These are phyloP conservation scores for Puccinia hordei DNA, from an alignment of 1,284 basidiomycete species.

Conservation along the genomic window DNA sequence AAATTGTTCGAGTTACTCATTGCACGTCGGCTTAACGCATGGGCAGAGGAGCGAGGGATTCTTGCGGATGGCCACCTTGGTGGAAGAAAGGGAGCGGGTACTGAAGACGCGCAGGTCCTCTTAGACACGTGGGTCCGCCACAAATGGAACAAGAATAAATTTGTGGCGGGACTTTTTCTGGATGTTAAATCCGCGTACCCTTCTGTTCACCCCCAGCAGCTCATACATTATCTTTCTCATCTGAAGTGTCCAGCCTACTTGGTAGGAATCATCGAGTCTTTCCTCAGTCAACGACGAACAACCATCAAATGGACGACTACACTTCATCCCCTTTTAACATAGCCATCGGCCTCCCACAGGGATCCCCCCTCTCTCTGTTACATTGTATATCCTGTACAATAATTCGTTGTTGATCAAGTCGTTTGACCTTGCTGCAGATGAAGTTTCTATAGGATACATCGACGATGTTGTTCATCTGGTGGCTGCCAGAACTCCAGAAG, in stretches of 20 bases:
- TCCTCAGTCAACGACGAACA: background rate
- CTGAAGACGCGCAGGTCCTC: too few relatives aligned
- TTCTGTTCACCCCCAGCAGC: background rate
- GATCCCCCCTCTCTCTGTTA: conserved; percentile 6
- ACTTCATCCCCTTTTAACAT: background rate
- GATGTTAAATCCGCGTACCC: conserved; percentile 27
- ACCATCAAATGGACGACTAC: background rate
- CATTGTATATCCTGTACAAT: conserved; percentile 20
- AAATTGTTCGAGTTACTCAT: conserved; percentile 11
- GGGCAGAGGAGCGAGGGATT: background rate
- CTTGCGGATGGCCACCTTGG: conserved; percentile 11
- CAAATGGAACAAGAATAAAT: too few relatives aligned
- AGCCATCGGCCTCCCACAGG: background rate
- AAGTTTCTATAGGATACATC: conserved; percentile 9
- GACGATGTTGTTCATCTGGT: conserved; percentile 1
- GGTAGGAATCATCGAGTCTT: background rate
- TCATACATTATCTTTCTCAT: background rate
- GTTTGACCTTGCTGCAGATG: background rate
- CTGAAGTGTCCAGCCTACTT: conserved; percentile 5
- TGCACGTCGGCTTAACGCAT: background rate
- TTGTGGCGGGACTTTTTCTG: background rate
- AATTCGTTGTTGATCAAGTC: background rate
- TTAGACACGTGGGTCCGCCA: too few relatives aligned
- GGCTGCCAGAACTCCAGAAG: background rate
- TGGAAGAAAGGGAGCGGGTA: background rate